phyloP scores from a whole-genome alignment of 1,139 yeast species.

The Sugiyamaella sp. region DNA sequence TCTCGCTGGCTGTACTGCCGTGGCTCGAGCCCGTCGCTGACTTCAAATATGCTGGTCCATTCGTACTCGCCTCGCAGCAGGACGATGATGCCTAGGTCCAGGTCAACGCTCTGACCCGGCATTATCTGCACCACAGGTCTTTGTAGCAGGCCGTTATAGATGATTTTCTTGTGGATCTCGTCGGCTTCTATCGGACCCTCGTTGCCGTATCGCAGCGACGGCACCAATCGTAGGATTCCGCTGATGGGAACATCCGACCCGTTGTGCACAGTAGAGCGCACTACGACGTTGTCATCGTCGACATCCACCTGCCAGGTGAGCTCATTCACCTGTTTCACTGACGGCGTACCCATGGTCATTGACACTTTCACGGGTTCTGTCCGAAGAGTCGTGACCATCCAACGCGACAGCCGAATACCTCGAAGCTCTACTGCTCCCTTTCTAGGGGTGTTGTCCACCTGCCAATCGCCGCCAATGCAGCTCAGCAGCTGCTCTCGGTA shows the following conservation, averaged over 20 bases:
- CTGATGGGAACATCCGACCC: slow-evolving; percentile 40
- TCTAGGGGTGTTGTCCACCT: slow-evolving; percentile 40
- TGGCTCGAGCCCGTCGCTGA: slow-evolving; percentile 25
- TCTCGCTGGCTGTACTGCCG: slow-evolving; percentile 42
- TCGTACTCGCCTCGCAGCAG: slow-evolving; percentile 75
- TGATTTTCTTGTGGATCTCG: slow-evolving; percentile 34
- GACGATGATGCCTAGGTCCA: slow-evolving; percentile 59
- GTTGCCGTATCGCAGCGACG: slow-evolving; percentile 46
- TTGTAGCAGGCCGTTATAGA: slow-evolving; percentile 68
- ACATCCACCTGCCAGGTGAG: slow-evolving; percentile 26
- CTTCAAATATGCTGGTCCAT: slow-evolving; percentile 75
- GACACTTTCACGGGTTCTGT: slow-evolving; percentile 52
- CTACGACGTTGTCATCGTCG: slow-evolving; percentile 33
- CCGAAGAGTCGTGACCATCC: slow-evolving; percentile 48
- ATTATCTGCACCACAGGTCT: slow-evolving; percentile 49
- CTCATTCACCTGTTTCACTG: slow-evolving; percentile 22
- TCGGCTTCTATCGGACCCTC: slow-evolving; percentile 27
- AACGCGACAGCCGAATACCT: slow-evolving; percentile 59
- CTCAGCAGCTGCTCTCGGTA: slow-evolving; percentile 65
- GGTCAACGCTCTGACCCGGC: slow-evolving; percentile 48
- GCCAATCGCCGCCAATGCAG: slow-evolving; percentile 69
- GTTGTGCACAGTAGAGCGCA: slow-evolving; percentile 35
- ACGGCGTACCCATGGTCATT: slow-evolving; percentile 32
- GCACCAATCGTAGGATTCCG: slow-evolving; percentile 71
- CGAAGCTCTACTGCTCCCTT: slow-evolving; percentile 67